Conservation (phyloP, 345 rosid species). For the Draba incana region DNA sequence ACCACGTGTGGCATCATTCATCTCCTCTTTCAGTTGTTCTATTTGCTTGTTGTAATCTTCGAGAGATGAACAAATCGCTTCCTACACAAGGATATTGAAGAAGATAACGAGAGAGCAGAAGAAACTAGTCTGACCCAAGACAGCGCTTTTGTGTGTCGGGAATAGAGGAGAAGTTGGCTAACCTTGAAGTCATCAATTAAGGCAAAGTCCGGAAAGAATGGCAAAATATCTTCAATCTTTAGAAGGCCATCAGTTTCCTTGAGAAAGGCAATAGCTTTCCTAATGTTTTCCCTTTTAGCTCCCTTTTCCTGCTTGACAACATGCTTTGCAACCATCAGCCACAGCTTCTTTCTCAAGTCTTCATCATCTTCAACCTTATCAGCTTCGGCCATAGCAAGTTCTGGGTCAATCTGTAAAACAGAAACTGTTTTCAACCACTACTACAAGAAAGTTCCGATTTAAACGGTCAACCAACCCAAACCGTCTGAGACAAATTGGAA, state of each 20-base stretch:
- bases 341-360: constrained; percentile 95
- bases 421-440: constrained; percentile 26
- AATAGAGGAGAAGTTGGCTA: constrained; percentile 26
- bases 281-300: constrained; percentile 92
- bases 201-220: constrained; percentile 98
- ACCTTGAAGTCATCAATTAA: constrained; percentile 99
- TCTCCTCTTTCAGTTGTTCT: constrained; percentile 87
- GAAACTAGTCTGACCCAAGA: constrained; percentile 13
- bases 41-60: constrained; percentile 99
- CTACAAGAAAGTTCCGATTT: constrained; percentile 15
- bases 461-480: constrained; percentile 20
- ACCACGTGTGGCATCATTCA: constrained; percentile 99
- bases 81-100: constrained; percentile 53
- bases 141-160: constrained; percentile 5
- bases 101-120: constrained; percentile 23
- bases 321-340: constrained; percentile 99
- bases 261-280: constrained; percentile 96
- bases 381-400: constrained; percentile 99
- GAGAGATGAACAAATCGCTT: constrained; percentile 93
- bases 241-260: constrained; percentile 98
- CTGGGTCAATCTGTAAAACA: constrained; percentile 80
- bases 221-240: constrained; percentile 97
- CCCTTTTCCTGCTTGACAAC: constrained; percentile 95
- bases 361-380: constrained; percentile 99
- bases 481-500: constrained; percentile 8